Evolutionary conservation across 1,139 yeast genomes (phyloP).

Genomic region (Chernovozyma sophiae-reginae): DNA sequence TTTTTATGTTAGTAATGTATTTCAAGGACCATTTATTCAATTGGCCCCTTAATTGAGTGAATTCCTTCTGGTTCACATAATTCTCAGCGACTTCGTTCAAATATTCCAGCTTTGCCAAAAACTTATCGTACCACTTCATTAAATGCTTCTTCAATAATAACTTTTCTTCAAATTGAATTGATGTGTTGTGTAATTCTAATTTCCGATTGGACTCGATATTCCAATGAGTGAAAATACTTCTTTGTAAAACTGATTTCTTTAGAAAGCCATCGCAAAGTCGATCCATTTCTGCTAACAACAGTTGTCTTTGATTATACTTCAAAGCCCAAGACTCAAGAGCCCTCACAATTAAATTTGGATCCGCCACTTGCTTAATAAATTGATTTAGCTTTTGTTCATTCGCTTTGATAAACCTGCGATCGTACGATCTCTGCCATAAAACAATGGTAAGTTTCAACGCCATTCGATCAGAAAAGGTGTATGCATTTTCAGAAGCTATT

Average conservation of each 20-base stretch:
- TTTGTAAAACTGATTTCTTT: constrained; percentile 8
- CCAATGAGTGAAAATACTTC: constrained; percentile 14
- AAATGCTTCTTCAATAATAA: constrained; percentile 26
- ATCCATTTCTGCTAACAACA: constrained; percentile 12
- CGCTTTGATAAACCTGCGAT: constrained; percentile 12
- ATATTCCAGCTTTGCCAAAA: constrained; percentile 17
- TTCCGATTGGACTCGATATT: constrained; percentile 9
- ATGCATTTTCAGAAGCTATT: not conserved
- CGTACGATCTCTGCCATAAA: constrained; percentile 19
- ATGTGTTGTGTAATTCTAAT: constrained; percentile 9
- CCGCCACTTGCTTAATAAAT: constrained; percentile 11
- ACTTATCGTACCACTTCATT: constrained; percentile 34
- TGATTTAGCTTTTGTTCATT: constrained; percentile 14
- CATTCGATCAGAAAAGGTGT: not conserved
- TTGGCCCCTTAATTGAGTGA: constrained; percentile 19
- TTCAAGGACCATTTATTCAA: constrained; percentile 40
- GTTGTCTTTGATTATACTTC: constrained; percentile 14
- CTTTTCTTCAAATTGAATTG: constrained; percentile 19
- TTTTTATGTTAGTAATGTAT: constrained; percentile 26
- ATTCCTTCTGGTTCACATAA: constrained; percentile 24
- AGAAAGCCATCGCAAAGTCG: constrained; percentile 12
- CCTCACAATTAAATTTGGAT: constrained; percentile 11
- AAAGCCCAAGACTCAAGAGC: constrained; percentile 21
- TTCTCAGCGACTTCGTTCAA: constrained; percentile 29
- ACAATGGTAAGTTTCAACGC: constrained; percentile 6